These are phyloP conservation scores for Sugiyamaella chiloensis DNA, from an alignment of 805 yeast genomes.

Conservation along the genomic window DNA sequence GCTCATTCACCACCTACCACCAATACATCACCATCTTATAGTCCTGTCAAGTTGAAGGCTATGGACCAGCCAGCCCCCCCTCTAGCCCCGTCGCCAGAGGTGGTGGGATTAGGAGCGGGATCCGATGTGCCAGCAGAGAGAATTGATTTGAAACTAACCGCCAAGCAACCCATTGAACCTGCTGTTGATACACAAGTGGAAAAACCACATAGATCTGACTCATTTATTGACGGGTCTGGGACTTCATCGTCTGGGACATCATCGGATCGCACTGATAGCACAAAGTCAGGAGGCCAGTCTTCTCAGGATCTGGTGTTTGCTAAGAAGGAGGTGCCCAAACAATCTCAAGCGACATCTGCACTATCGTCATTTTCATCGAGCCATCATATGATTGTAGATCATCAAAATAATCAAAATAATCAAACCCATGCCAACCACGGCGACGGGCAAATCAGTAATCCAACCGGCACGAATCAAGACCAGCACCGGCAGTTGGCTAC, in stretches of 20 bases:
- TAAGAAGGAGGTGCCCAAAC: constrained; percentile 17
- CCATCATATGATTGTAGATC: neutral
- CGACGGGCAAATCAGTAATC: neutral
- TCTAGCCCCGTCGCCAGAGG: neutral
- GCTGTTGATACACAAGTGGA: no score
- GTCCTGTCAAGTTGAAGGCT: constrained; percentile 5
- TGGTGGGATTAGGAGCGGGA: neutral
- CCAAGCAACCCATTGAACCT: no score
- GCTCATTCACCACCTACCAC: constrained; percentile 9
- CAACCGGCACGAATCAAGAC: neutral
- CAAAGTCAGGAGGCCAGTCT: neutral
- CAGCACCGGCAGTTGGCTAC: constrained; percentile 19
- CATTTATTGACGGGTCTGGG: neutral
- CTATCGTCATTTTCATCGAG: constrained; percentile 20
- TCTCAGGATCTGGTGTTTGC: constrained; percentile 9
- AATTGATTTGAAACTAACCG: no score
- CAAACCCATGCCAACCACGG: constrained; percentile 6
- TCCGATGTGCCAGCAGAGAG: neutral
- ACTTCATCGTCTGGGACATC: neutral
- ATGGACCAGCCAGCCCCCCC: neutral
- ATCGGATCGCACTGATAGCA: neutral
- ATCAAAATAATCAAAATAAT: constrained; percentile 1
- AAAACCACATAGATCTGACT: no score
- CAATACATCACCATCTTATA: constrained; percentile 9
- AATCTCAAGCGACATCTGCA: constrained; percentile 21